phyloP scores from a whole-genome alignment of 331 rosid species.

The Arachis monticola region DNA sequence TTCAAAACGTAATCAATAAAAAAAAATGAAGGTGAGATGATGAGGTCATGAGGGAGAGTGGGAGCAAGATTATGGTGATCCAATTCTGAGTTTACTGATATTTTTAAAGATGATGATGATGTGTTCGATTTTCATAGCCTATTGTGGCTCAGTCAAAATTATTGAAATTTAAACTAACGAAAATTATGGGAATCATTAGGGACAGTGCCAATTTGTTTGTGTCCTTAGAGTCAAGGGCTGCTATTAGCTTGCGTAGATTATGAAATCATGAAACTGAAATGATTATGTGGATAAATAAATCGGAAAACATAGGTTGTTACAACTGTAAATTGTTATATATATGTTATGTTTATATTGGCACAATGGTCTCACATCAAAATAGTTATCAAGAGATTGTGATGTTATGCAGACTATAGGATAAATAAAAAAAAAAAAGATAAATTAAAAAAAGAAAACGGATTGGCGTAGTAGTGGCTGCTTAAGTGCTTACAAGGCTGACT shows the following conservation, averaged over 20 bases:
- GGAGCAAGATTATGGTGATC: background rate
- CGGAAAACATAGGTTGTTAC: background rate
- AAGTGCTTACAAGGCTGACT: background rate
- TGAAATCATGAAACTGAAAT: background rate
- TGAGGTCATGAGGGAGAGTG: background rate
- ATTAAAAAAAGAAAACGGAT: no score
- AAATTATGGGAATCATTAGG: background rate
- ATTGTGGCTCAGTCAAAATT: background rate
- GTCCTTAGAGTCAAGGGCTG: constrained; percentile 25
- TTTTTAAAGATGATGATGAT: background rate
- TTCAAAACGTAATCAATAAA: background rate
- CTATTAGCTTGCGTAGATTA: background rate
- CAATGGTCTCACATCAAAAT: background rate
- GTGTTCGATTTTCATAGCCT: background rate
- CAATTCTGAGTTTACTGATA: background rate
- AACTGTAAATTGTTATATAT: no score
- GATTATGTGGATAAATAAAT: background rate
- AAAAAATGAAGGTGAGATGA: background rate
- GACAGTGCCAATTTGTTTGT: background rate
- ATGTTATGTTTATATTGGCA: background rate
- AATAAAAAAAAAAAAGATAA: no score
- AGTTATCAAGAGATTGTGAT: background rate
- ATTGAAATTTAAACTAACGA: background rate
- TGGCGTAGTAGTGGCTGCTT: no score
- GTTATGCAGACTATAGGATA: background rate